Base-by-base conservation (phyloP, 768 basidiomycete genomes). In the Gloeopeniophorella convolvens region DNA sequence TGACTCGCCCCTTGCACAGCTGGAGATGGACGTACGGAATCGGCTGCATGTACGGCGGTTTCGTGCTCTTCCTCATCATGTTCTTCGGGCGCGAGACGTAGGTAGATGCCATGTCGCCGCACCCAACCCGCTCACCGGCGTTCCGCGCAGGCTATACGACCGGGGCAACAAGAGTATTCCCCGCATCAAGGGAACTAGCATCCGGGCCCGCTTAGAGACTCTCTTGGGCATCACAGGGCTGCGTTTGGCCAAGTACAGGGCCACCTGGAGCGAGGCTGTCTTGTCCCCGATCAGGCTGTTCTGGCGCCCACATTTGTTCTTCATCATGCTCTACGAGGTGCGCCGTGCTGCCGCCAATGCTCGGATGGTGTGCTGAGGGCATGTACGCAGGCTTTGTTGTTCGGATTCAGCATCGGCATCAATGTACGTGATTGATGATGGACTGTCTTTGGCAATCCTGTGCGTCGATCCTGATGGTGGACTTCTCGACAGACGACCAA, bases 1-100 rank as follows among this genome's bases (percentile, higher is more conserved):
- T 42, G 16, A 33, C 28, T n/a, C 13, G 18, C 26, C 1, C 9
- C 26, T 10, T n/a, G 28, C 8, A 33, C 39, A 74, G 70, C 43
- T 83, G 78, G 78, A 65, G 80, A 37, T 83, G 82, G 82, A 71
- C 80, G 16, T 85, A 85, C 51, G 82, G 79, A 13, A 78, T 81
- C 30, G 83, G 79, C 0, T 76, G 72, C 26, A 74, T 83, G 16
- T 85, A 83, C 59, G 69, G 70, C 4, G 66, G 68, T 2, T 54
- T 81, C 15, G 79, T 85, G 5, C 70, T 83, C 6, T 39, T 74
- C 8, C 59, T 83, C 16, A 82, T 85, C 42, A 64, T 69, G 2
- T 68, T 85, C 48, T 78, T 84, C 57, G 72, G 74, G 66, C 76
- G 82, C 52, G 83, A 87, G 64, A 85, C 82, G 82, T 82, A 60